Evolutionary conservation across 2,329 filamentous ascomycete species (phyloP), one percentile per base, ranked within the genome.

Genomic region (Sarocladium strictum): DNA sequence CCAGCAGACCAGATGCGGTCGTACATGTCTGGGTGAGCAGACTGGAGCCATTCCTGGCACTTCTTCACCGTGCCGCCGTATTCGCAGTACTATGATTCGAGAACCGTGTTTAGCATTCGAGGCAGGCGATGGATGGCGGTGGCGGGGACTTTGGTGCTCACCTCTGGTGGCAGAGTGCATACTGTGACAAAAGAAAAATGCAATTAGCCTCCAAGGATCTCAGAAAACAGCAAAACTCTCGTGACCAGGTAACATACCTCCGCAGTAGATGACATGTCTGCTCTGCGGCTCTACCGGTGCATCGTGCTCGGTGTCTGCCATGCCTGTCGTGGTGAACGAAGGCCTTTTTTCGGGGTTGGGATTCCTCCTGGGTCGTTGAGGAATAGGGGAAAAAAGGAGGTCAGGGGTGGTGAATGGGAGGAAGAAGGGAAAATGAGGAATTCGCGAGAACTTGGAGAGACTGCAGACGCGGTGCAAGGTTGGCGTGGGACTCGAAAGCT

Each of bases 31-130:
- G 85, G 81, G 63, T 96, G 80, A 60, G 84, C 80, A 60, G 85
- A 82, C 65, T 90, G 76, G 19, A 99, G 84, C 94, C 94, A 99
- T 70, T 97, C 92, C 72, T 93, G 88, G 76, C 94, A 99, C 76
- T 97, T 99, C 74, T 91, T 96, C 23, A 88, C 86, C 37, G 92
- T 97, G 60, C 92, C 93, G 67, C 94, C 94, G 72, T 97, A 97
- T 75, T 99, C 94, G 78, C 94, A 99, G 76, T 97, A 99, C 94
- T 97, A 74, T 32, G n/a, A n/a, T 15, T 50, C 24, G 38, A 17
- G 21, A 23, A 33, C 23, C 47, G 21, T 21, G 23, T 14, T 21
- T 51, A 33, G 53, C 26, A 21, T 45, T 53, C n/a, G 14, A 17
- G 43, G 11, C 41, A 57, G 52, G 55, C 32, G 50, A 40, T 41